Evolutionary conservation across 805 yeast species (phyloP), one percentile per base, ranked within the genome.

Genomic region (Lachancea dasiensis): DNA sequence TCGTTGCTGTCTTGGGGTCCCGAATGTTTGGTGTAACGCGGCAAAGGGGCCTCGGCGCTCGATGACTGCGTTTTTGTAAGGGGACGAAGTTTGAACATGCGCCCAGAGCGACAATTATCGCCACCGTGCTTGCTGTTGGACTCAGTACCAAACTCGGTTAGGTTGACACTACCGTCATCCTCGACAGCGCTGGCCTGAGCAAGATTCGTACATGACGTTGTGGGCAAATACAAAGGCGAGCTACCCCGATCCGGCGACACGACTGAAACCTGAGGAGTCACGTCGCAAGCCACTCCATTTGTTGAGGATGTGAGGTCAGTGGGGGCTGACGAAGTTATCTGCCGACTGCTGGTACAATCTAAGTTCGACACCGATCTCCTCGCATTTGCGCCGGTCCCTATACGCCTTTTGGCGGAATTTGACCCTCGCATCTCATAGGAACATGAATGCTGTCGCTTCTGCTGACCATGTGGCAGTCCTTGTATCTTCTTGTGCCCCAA

Each of bases 211-310:
- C 37, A 35, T 13, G 41, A 40, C 2, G 49, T 44, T 6, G 46
- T 39, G 6, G 43, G 40, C 26, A 44, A 29, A 27, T 42, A 41
- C 17, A 30, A 43, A 2, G 53, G 53, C 11, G 54, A 50, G 10
- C 31, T 40, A 6, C 22, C 33, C 10, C 30, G 23, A 13, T 34
- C 29, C n/a, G 37, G 10, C 14, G 28, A 10, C 5, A 20, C 11
- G 7, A 20, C 35, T 15, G 28, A 13, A 11, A 20, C 10, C 17
- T 41, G 45, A 4, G 45, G 42, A 15, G 43, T 36, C 11, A 14
- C 20, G 11, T 23, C 21, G 6, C 16, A 20, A 15, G 13, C 17
- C 9, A 23, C 16, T 5, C 33, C 10, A 10, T 24, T 15, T 8
- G 23, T 5, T 4, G 17, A 5, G 5, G 35, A n/a, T 22, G 27